Base-by-base conservation (phyloP, 2,329 filamentous ascomycete genomes). In the Aspergillus ochraceoroseus region DNA sequence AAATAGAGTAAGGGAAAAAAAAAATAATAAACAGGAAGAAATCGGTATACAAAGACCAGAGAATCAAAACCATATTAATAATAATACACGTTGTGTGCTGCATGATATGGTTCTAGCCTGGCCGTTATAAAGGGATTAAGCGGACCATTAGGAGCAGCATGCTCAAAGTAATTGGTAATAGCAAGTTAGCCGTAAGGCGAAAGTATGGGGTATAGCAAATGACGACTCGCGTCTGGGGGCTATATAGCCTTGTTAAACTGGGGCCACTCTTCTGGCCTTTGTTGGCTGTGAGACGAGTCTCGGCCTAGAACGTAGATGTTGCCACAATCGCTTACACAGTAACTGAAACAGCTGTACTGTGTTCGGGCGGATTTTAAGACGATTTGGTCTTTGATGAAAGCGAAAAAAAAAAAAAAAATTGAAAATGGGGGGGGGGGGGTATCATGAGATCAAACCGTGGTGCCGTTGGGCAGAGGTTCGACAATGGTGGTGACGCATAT, bases 61-160 rank as follows among this genome's bases (percentile, higher is more conserved):
- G 28, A 13, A 32, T 11, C 22, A 30, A 30, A 40, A 11, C 28
- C 20, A 37, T 6, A 31, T 33, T 31, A 46, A 19, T 49, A 50
- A 31, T 48, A 52, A 52, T 53, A 53, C 49, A 53, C 12, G 20
- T 18, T 22, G 38, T 15, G 38, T 26, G 39, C 34, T 31, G 39
- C 36, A 20, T 12, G 28, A 13, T 18, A 35, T 39, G 31, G 29
- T 23, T 29, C 19, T 26, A n/a, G n/a, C n/a, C n/a, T n/a, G n/a
- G n/a, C n/a, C 18, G 19, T 15, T 27, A 13, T 26, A 30, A 28
- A 29, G 22, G 32, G 38, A 15, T n/a, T 35, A 25, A 39, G 32
- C 18, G 30, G 39, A 32, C n/a, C 27, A 38, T 38, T 46, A 40
- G 26, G 33, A 32, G 47, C 37, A 41, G 41, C 26, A 29, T 44